A percentile compares a stretch with the other conserved stretches of the same genome.
These are phyloP conservation scores for Saposhnikovia divaricata DNA, from an alignment of 129 eudicot genomes.

Conservation along the genomic window DNA sequence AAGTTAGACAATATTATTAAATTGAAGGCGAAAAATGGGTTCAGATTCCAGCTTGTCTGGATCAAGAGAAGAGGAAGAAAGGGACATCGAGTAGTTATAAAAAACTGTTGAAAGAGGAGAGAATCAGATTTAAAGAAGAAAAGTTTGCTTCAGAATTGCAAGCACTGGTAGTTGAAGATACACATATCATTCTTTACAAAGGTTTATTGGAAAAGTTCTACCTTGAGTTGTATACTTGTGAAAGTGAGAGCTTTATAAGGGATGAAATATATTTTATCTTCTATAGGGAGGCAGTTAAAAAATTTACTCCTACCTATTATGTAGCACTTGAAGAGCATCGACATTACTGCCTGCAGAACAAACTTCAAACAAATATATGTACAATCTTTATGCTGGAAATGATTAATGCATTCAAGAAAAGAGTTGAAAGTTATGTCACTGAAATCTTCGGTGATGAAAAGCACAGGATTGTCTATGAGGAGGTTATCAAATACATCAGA, in stretches of 20 bases:
- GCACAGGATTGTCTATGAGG: not conserved
- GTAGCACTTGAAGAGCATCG: not conserved
- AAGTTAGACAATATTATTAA: slow-evolving; percentile 25
- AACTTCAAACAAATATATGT: slow-evolving; percentile 16
- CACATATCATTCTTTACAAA: slow-evolving; percentile 26
- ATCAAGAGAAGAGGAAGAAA: not conserved
- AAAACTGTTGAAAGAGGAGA: slow-evolving; percentile 10
- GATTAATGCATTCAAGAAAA: slow-evolving; percentile 10
- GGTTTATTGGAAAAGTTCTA: slow-evolving; percentile 20
- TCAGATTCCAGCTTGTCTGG: not conserved
- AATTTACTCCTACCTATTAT: not conserved
- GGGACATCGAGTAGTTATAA: not conserved
- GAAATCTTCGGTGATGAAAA: slow-evolving; percentile 6
- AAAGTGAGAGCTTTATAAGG: slow-evolving; percentile 15
- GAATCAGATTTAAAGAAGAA: slow-evolving; percentile 20
- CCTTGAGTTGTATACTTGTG: slow-evolving; percentile 17
- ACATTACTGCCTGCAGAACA: slow-evolving; percentile 10
- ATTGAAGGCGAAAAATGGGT: slow-evolving; percentile 14
- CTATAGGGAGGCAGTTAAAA: not conserved
- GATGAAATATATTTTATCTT: slow-evolving; percentile 7
- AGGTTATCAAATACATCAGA: slow-evolving; percentile 6
- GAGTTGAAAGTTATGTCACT: not conserved
- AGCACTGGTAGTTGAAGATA: slow-evolving; percentile 36
- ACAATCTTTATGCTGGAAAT: slow-evolving; percentile 13
- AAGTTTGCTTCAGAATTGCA: slow-evolving; percentile 16